Conservation (phyloP, 164 flowering plant species). For the Euptelea pleiosperma region DNA sequence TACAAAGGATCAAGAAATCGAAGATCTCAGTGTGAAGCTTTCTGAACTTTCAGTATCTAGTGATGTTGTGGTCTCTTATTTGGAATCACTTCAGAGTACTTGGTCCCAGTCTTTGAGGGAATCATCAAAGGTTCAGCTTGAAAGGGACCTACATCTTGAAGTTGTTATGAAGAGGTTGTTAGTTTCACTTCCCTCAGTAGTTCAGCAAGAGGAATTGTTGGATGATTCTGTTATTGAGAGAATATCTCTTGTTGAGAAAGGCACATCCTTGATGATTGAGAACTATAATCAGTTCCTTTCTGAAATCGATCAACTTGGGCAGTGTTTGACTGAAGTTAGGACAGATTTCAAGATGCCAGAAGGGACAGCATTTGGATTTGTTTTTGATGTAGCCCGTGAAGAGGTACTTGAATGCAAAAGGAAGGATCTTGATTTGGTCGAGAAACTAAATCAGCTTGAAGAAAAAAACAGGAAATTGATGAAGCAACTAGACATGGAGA, state of each 20-base stretch:
- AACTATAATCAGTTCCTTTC: constrained; percentile 42
- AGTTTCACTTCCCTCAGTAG: constrained; percentile 36
- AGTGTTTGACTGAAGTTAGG: constrained; percentile 35
- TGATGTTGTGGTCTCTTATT: constrained; percentile 30
- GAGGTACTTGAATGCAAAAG: constrained; percentile 41
- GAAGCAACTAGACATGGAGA: constrained; percentile 49
- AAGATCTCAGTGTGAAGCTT: constrained; percentile 49
- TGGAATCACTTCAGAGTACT: constrained; percentile 21
- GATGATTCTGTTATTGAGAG: constrained; percentile 44
- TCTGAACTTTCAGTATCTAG: constrained; percentile 39
- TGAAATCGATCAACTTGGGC: constrained; percentile 45
- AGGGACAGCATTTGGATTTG: constrained; percentile 33
- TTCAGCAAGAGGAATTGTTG: constrained; percentile 34
- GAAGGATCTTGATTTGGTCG: constrained; percentile 43
- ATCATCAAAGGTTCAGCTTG: constrained; percentile 26
- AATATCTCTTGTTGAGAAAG: constrained; percentile 44
- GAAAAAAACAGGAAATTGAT: constrained; percentile 45
- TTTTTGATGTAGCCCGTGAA: constrained; percentile 36
- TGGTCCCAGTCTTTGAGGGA: constrained; percentile 23
- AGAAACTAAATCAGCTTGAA: constrained; percentile 44
- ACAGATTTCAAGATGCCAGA: constrained; percentile 29
- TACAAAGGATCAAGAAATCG: constrained; percentile 59
- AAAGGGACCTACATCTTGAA: constrained; percentile 40
- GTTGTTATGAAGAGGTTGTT: constrained; percentile 37
- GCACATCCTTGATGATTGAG: constrained; percentile 36